Base-by-base conservation (phyloP, 345 rosid species). In the Eucalyptus guilfoylei region DNA sequence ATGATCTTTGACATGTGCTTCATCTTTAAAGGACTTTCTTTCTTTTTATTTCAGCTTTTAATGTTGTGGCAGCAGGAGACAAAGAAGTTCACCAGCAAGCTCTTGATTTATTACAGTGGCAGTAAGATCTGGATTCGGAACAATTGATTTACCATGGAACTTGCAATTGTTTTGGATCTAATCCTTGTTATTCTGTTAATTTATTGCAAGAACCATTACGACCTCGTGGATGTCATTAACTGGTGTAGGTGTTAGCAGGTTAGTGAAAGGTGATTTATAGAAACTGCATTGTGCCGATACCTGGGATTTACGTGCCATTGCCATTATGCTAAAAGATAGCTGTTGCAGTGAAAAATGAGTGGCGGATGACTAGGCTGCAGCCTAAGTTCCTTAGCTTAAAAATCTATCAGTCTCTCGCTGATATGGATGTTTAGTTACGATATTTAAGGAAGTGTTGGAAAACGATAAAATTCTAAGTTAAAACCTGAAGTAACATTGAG, bases 61-160 rank as follows among this genome's bases (percentile, higher is more conserved):
- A 97, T 87, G 95, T 96, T 49, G 93, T 96, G 76, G 99, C 99
- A 7, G 98, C 98, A 11, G 99, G 99, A 87, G 98, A 96, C 94
- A 55, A 91, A 90, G 92, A 90, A 89, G 91, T 94, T 90, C 99
- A 95, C 86, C 90, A 87, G 86, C 93, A 93, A 91, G 96, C 95
- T 88, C 88, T 96, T 37, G 91, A 93, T 88, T 64, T 89, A 24
- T 91, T 95, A 64, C 91, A 92, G 54, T 90, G 94, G 93, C 89
- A 54, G 48, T 90, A 89, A 93, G 42, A 47, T 64, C 47, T 34
- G 30, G 85, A 11, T 76, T 40, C 2, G 9, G 9, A 10, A 23
- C 30, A 76, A 76, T 40, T 76, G 85, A 40, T 76, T 40, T 76
- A 21, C 85, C 3, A 76, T 11, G 1, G 30, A 76, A 76, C 85